Evolutionary conservation across 2,329 filamentous ascomycete genomes (phyloP).

Genomic region (Teratosphaeria nubilosa): DNA sequence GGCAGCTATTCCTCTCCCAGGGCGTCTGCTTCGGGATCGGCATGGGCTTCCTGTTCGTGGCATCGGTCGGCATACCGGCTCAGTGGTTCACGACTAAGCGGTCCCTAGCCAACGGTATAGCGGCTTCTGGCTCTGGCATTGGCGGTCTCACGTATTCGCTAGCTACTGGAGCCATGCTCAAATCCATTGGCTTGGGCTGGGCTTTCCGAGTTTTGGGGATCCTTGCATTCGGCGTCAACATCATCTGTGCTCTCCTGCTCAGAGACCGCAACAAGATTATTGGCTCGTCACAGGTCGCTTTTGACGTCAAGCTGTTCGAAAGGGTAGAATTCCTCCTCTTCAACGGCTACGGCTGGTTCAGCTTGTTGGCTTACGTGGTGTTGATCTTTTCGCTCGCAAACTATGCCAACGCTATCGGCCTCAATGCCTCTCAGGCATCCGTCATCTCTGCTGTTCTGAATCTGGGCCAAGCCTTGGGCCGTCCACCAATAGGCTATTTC

Average conservation of each 20-base stretch:
- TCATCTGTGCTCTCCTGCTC: slow-evolving; percentile 52
- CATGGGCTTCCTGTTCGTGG: slow-evolving; percentile 67
- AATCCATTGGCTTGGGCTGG: slow-evolving; percentile 54
- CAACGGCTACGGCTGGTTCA: slow-evolving; percentile 58
- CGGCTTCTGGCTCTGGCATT: slow-evolving; percentile 60
- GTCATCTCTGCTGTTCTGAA: slow-evolving; percentile 54
- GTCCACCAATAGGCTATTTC: slow-evolving; percentile 59
- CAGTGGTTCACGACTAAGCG: slow-evolving; percentile 65
- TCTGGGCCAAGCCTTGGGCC: slow-evolving; percentile 1
- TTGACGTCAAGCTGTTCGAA: slow-evolving; percentile 54
- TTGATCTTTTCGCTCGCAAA: slow-evolving; percentile 68
- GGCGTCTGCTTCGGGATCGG: slow-evolving; percentile 68
- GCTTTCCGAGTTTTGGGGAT: slow-evolving; percentile 57
- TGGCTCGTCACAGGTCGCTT: slow-evolving; percentile 55
- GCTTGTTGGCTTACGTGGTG: slow-evolving; percentile 63
- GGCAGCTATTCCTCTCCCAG: slow-evolving; percentile 67
- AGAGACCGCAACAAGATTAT: slow-evolving; percentile 63
- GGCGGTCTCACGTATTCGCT: slow-evolving; percentile 65
- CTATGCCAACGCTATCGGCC: slow-evolving; percentile 59
- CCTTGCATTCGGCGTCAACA: slow-evolving; percentile 54
- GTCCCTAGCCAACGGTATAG: slow-evolving; percentile 59
- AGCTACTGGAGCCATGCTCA: slow-evolving; percentile 58
- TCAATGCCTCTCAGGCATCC: slow-evolving; percentile 56
- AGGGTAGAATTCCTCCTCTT: slow-evolving; percentile 54
- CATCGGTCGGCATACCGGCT: slow-evolving; percentile 55